A percentile compares a stretch with the other conserved stretches of the same genome.
Evolutionary conservation across 257 asterid species (phyloP).

Genomic region (Nicotiana attenuata): DNA sequence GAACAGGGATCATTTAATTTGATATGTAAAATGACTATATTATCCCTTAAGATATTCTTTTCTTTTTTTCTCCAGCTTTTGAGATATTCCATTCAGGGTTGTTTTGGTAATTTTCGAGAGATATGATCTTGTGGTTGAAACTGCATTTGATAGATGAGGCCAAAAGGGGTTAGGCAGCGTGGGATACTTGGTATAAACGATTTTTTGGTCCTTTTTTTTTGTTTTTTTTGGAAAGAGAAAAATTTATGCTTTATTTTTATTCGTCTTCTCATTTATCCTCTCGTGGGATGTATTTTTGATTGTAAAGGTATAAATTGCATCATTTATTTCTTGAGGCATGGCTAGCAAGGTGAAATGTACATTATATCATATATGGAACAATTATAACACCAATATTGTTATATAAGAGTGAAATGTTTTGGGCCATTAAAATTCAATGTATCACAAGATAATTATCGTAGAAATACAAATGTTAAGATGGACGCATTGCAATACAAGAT

Average conservation of each 20-base stretch:
- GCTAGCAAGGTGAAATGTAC: no score
- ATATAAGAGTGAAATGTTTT: no score
- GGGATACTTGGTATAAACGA: not conserved
- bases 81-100: not conserved
- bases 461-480: no score
- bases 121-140: not conserved
- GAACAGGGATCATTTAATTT: constrained; percentile 22
- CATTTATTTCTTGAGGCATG: not conserved
- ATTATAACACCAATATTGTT: no score
- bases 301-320: not conserved
- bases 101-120: not conserved
- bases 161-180: not conserved
- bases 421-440: no score
- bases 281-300: not conserved
- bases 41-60: constrained; percentile 22
- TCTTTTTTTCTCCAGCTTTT: not conserved
- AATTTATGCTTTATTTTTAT: not conserved
- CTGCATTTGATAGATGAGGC: not conserved
- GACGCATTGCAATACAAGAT: no score
- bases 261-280: not conserved
- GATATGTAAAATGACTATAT: constrained; percentile 21
- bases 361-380: no score
- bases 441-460: no score
- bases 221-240: not conserved
- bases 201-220: not conserved